Evolutionary conservation across 108 stramenopile genomes (phyloP), one percentile per base, ranked within the genome.

Genomic region (Fistulifera pelliculosa): DNA sequence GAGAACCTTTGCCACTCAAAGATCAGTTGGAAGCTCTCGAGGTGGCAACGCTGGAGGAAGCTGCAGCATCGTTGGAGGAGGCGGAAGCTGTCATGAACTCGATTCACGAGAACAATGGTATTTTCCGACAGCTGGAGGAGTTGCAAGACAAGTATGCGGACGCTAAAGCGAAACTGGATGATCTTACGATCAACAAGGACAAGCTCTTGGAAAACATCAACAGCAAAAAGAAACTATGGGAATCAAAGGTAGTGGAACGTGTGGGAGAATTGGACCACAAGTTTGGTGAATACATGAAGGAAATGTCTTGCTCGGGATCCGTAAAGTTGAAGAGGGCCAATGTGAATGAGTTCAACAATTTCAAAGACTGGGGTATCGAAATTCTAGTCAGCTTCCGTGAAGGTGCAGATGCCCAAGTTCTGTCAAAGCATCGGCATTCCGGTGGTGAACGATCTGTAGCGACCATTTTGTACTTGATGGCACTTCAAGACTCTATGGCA

Each of bases 381-480:
- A 90, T 99, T 60, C 77, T 62, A 45, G 96, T 97, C 50, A 73
- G 70, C 43, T 99, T 96, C 68, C 83, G 95, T 1, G 74, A 89
- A 23, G 70, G 67, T 0, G 63, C 68, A 10, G 66, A 73, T 25
- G 58, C 88, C 7, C 77, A 84, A 60, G 70, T 74, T 19, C 76
- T 99, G 5, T 81, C 81, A 16, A 87, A 82, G 1, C 80, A 81
- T 14, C 73, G 87, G 23, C 96, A 99, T 49, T 95, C 94, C 18
- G 98, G 98, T 13, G 98, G 96, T 39, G 96, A 97, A 66, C 81
- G 94, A 13, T 87, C 90, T 17, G 93, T 98, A 1, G 77, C 83
- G 25, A 99, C 96, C 14, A 94, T 99, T 51, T 83, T 97, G 90
- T 99, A 81, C 59, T 70, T 99, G 25, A 96, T 99, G 95, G 96